phyloP scores from a whole-genome alignment of 768 basidiomycete genomes.

The Tulasnella sp. region DNA sequence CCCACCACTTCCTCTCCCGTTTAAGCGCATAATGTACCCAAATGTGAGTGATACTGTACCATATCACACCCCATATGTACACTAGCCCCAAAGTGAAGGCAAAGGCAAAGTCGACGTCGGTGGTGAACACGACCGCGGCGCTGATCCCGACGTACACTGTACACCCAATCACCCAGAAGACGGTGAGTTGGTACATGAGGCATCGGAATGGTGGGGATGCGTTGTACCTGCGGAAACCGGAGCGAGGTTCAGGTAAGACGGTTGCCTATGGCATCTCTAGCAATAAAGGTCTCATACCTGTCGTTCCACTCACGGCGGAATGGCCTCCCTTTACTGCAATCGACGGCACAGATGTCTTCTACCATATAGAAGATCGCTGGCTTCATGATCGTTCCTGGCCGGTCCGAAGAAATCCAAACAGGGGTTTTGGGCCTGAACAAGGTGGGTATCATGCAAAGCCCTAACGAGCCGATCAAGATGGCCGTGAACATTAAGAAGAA shows the following conservation, averaged over 20 bases:
- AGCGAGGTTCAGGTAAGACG: not conserved
- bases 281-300: slow-evolving; percentile 14
- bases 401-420: slow-evolving; percentile 21
- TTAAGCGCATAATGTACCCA: too few relatives aligned
- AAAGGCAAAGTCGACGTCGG: slow-evolving; percentile 18
- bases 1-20: too few relatives aligned
- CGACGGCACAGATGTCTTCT: slow-evolving; percentile 24
- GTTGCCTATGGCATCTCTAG: not conserved
- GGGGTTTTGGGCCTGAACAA: slow-evolving; percentile 16
- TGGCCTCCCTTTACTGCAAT: slow-evolving; percentile 20
- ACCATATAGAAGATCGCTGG: slow-evolving; percentile 21
- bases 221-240: slow-evolving; percentile 16
- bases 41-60: too few relatives aligned
- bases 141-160: slow-evolving; percentile 18
- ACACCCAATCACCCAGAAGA: slow-evolving; percentile 18
- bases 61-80: slow-evolving; percentile 19
- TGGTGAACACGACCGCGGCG: slow-evolving; percentile 21
- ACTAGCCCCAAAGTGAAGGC: slow-evolving; percentile 19
- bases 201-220: slow-evolving; percentile 22
- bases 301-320: slow-evolving; percentile 19
- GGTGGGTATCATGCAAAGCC: slow-evolving; percentile 19
- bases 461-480: slow-evolving; percentile 16
- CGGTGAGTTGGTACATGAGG: slow-evolving; percentile 20
- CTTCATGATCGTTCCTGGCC: slow-evolving; percentile 21
- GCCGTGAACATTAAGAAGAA: slow-evolving; percentile 17